Percentiles rank a stretch among this genome's conserved stretches.
Evolutionary conservation across 2,329 filamentous ascomycete genomes (phyloP).

Genomic region (Geosmithia flava): DNA sequence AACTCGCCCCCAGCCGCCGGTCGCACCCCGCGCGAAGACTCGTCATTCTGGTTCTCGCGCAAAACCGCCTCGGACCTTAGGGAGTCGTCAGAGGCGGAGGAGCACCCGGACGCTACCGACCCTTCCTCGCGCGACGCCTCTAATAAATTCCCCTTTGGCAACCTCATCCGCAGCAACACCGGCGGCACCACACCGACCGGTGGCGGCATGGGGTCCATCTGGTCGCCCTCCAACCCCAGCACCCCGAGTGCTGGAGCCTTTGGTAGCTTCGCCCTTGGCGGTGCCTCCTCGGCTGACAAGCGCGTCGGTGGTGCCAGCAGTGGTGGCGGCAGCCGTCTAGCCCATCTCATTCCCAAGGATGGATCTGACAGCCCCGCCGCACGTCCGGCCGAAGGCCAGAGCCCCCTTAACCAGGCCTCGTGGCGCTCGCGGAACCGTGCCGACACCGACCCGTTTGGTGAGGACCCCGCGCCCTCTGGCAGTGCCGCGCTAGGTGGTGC

Average conservation of each 20-base stretch:
- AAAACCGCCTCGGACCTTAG: slow-evolving; percentile 36
- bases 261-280: slow-evolving; percentile 70
- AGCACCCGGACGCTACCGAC: slow-evolving; percentile 25
- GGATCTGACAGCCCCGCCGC: slow-evolving; percentile 52
- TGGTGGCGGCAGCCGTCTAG: slow-evolving; percentile 71
- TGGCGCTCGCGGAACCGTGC: slow-evolving; percentile 52
- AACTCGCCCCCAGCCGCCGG: slow-evolving; percentile 49
- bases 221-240: slow-evolving; percentile 36
- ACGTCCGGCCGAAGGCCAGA: slow-evolving; percentile 27
- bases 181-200: slow-evolving; percentile 21
- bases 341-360: slow-evolving; percentile 72
- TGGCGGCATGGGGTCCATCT: slow-evolving; percentile 25
- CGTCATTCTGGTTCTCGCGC: slow-evolving; percentile 41
- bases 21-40: slow-evolving; percentile 52
- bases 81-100: slow-evolving; percentile 38
- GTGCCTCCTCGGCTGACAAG: slow-evolving; percentile 55
- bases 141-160: slow-evolving; percentile 26
- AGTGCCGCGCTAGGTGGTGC: slow-evolving; percentile 65
- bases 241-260: slow-evolving; percentile 68
- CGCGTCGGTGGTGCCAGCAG: slow-evolving; percentile 46
- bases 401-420: slow-evolving; percentile 25
- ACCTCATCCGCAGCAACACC: slow-evolving; percentile 42
- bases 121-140: slow-evolving; percentile 12
- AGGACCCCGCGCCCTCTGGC: slow-evolving; percentile 45
- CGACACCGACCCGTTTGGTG: slow-evolving; percentile 68